Evolutionary conservation across 2,329 filamentous ascomycete genomes (phyloP).

Genomic region (Colletotrichum sp.): DNA sequence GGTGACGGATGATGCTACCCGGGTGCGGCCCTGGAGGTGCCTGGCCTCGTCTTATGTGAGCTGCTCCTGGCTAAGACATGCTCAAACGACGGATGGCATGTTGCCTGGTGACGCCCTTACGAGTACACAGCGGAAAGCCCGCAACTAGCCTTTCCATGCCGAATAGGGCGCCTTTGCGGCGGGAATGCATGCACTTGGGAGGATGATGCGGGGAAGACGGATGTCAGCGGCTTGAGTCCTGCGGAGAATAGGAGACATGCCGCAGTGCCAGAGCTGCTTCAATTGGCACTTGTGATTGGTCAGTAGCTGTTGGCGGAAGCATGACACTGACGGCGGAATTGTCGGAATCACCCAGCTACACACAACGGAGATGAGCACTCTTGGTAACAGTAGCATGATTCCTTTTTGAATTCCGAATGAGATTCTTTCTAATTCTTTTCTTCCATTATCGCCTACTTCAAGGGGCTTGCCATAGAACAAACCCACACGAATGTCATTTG

Average conservation of each 20-base stretch:
- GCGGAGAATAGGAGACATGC: neutral
- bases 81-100: neutral
- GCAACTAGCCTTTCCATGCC: constrained; percentile 11
- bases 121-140: neutral
- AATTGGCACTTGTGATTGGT: neutral
- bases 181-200: neutral
- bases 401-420: no score
- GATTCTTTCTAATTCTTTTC: no score
- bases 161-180: neutral
- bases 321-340: neutral
- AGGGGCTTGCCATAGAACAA: no score
- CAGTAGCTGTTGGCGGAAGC: neutral
- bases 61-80: neutral
- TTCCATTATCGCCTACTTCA: no score
- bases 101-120: neutral
- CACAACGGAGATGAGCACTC: no score
- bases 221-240: neutral
- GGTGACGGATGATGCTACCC: neutral
- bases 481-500: no score
- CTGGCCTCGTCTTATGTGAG: neutral
- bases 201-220: constrained; percentile 11
- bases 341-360: neutral
- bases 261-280: neutral
- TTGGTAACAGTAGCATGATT: no score
- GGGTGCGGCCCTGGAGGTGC: neutral